Conservation (phyloP, 2,329 filamentous ascomycete genomes). For the Trichophyton schoenleinii region DNA sequence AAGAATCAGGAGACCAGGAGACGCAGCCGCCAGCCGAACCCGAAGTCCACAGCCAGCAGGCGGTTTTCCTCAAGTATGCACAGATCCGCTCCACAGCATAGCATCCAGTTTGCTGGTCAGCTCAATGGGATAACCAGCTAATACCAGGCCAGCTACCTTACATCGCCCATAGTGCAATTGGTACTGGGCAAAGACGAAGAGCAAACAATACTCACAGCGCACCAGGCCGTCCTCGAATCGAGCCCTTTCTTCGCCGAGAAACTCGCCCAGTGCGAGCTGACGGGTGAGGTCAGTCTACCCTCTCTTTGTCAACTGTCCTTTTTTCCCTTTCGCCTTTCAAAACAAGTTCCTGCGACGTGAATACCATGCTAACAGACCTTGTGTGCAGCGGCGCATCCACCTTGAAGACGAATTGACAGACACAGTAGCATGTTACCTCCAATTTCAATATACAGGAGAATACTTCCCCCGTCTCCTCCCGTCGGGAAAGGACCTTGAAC, state of each 20-base stretch:
- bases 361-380: background rate
- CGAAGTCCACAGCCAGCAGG: background rate
- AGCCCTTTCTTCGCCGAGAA: conserved; percentile 60
- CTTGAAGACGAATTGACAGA: conserved; percentile 57
- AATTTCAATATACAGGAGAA: conserved; percentile 73
- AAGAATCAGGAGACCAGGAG: conserved; percentile 9
- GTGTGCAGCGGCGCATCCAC: conserved; percentile 48
- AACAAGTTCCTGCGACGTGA: background rate
- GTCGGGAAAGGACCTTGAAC: conserved; percentile 54
- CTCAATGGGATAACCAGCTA: too few relatives aligned
- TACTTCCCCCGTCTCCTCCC: conserved; percentile 61
- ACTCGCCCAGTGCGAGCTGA: conserved; percentile 46
- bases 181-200: conserved; percentile 50
- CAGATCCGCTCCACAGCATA: background rate
- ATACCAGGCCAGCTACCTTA: conserved; percentile 39
- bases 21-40: conserved; percentile 5
- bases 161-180: conserved; percentile 56
- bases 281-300: conserved; percentile 32
- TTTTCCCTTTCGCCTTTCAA: background rate
- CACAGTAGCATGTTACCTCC: conserved; percentile 64
- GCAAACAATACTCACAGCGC: conserved; percentile 57
- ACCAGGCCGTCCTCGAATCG: conserved; percentile 61
- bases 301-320: background rate
- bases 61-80: background rate
- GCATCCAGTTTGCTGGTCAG: background rate